phyloP scores from a whole-genome alignment of 2,329 filamentous ascomycete species.

The Botrytis galanthina region DNA sequence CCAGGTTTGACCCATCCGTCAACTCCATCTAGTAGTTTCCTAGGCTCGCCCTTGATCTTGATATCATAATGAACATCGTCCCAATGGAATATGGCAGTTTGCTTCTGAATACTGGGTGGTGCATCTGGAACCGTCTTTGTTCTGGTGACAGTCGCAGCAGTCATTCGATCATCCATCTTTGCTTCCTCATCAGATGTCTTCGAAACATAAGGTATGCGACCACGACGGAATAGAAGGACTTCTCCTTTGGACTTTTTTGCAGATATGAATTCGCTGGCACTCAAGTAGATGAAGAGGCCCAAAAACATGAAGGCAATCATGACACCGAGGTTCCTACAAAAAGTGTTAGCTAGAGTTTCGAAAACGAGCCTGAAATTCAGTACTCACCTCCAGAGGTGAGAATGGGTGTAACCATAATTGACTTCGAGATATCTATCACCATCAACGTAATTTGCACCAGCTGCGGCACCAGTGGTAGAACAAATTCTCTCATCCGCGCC shows the following conservation, averaged over 20 bases:
- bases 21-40: constrained; percentile 78
- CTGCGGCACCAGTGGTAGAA: constrained; percentile 54
- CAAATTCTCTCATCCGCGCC: constrained; percentile 46
- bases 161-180: constrained; percentile 27
- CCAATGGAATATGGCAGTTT: constrained; percentile 55
- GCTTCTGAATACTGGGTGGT: constrained; percentile 35
- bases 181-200: constrained; percentile 29
- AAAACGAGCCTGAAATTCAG: not conserved
- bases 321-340: constrained; percentile 62
- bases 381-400: constrained; percentile 59
- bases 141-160: constrained; percentile 47
- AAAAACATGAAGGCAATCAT: constrained; percentile 62
- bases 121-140: constrained; percentile 50
- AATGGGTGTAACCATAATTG: constrained; percentile 55
- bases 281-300: constrained; percentile 61
- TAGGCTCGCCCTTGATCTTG: constrained; percentile 73
- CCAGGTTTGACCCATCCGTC: constrained; percentile 94
- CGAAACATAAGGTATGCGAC: constrained; percentile 46
- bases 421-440: constrained; percentile 59
- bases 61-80: constrained; percentile 53
- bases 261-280: constrained; percentile 60
- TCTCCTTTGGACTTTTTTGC: constrained; percentile 76
- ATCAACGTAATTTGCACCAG: constrained; percentile 52
- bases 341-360: constrained; percentile 31
- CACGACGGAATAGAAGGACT: constrained; percentile 71